Percentiles rank a stretch among this genome's conserved stretches.
These are phyloP conservation scores for Aegilops longissima DNA, from an alignment of 176 grass and related monocot species.

Conservation along the genomic window DNA sequence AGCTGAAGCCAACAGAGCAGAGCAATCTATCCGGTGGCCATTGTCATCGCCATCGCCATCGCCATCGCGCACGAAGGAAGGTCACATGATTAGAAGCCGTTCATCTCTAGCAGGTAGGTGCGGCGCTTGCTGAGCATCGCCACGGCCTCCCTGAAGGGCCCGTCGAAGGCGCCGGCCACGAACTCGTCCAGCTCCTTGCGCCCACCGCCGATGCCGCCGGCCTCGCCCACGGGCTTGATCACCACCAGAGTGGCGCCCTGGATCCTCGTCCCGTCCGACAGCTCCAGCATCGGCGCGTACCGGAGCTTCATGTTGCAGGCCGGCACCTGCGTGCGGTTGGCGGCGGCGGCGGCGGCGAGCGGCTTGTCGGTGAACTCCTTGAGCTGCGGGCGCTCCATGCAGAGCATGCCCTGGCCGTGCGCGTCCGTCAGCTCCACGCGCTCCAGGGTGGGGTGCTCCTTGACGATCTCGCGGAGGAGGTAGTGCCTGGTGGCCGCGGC, in stretches of 20 bases:
- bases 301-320: constrained; percentile 87
- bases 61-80: neutral
- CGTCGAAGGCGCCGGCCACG: constrained; percentile 55
- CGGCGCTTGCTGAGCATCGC: constrained; percentile 58
- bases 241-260: constrained; percentile 73
- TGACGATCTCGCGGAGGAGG: constrained; percentile 77
- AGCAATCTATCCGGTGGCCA: constrained; percentile 20
- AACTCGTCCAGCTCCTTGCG: constrained; percentile 70
- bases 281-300: constrained; percentile 67
- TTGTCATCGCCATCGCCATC: neutral
- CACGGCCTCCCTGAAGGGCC: constrained; percentile 60
- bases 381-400: constrained; percentile 60
- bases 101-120: constrained; percentile 86
- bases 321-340: constrained; percentile 72
- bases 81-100: constrained; percentile 53
- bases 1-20: constrained; percentile 13
- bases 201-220: constrained; percentile 30
- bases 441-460: constrained; percentile 76
- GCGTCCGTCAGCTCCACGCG: constrained; percentile 63
- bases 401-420: constrained; percentile 63
- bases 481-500: constrained; percentile 78
- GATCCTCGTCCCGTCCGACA: constrained; percentile 63
- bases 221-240: constrained; percentile 74
- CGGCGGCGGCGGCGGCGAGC: constrained; percentile 43
- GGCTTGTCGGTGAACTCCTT: constrained; percentile 72